Evolutionary conservation across 257 asterid genomes (phyloP), one percentile per base, ranked within the genome.

Genomic region (Ligustrum vulgare): DNA sequence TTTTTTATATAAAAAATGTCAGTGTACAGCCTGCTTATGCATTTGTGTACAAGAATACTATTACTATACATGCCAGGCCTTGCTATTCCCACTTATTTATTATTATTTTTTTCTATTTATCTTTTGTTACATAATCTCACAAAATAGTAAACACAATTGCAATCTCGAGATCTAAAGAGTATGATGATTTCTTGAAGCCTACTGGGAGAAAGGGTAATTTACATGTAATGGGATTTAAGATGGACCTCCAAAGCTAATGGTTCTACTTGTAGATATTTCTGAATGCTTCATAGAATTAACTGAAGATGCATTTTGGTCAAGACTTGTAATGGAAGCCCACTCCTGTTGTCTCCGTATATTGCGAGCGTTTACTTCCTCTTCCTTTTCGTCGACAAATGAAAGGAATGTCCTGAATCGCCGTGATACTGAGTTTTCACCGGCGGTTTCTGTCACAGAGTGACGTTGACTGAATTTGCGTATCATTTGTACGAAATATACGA

Each of bases 321-420:
- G 6, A 22, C 66, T 8, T 20, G 18, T 51, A 13, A 25, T 20
- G 32, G 83, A 80, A 67, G 64, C 72, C 37, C n/a, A 33, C 34
- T 83, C 89, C 62, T 71, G 39, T 22, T 79, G 84, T 72, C 82
- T 79, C 31, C 76, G 47, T 2, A 22, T 11, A 49, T 84, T 71
- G 3, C 85, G 80, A 43, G 82, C 80, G 66, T 45, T 84, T 31
- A 70, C 78, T 3, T 79, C 39, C 66, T 83, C 87, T 82, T 87
- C 94, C 77, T 80, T 87, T 76, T 82, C 87, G 67, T 89, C 87
- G 39, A 70, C 87, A 83, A 89, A 87, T 2, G 89, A 80, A 25
- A 89, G 80, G 80, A 85, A 89, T 11, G 85, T 85, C 49, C 56
- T 85, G 13, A 87, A 66, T 60, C 83, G 63, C 8, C 67, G 72